Conservation (phyloP, 169 alveolate genomes). For the Eimeria sp. region DNA sequence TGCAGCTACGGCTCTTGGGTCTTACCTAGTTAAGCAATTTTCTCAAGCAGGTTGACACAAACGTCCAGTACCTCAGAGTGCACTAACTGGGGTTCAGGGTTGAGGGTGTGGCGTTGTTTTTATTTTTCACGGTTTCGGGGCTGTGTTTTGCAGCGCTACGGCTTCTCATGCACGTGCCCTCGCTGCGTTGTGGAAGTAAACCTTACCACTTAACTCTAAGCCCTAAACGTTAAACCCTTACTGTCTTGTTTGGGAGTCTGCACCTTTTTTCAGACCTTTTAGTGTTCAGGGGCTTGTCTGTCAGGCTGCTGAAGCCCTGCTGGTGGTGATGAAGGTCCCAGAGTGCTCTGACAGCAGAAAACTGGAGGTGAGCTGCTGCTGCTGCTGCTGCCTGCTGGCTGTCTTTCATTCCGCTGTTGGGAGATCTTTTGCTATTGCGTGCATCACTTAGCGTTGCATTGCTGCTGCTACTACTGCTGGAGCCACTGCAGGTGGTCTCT, state of each 20-base stretch:
- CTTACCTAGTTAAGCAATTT: not conserved
- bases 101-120: not conserved
- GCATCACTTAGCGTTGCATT: not conserved
- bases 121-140: not conserved
- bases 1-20: not conserved
- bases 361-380: conserved; percentile 44
- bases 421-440: not conserved
- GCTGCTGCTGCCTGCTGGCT: not conserved
- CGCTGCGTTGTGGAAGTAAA: conserved; percentile 79
- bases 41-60: not conserved
- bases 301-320: conserved; percentile 71
- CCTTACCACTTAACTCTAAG: not conserved
- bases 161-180: conserved; percentile 73
- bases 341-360: conserved; percentile 3
- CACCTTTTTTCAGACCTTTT: not conserved
- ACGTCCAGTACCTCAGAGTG: not conserved
- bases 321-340: conserved; percentile 61
- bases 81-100: not conserved
- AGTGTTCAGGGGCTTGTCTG: not conserved
- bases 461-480: not conserved
- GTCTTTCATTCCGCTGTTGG: not conserved
- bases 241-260: not conserved
- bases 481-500: too few species aligned
- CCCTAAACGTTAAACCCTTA: not conserved
- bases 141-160: conserved; percentile 63